Evolutionary conservation across 140 eudicot genomes (phyloP).

Genomic region (Anethum foeniculum): DNA sequence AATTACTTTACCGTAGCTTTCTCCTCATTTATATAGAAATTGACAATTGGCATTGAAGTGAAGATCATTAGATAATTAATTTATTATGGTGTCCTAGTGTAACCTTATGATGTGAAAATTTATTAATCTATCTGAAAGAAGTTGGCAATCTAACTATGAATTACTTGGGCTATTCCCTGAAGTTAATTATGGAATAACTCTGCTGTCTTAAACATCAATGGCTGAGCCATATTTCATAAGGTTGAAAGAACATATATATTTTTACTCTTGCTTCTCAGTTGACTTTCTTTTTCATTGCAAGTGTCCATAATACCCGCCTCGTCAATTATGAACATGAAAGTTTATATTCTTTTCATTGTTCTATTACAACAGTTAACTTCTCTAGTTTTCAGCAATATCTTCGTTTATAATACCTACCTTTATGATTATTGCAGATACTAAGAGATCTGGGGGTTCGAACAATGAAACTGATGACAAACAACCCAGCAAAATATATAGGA

Average conservation of each 20-base stretch:
- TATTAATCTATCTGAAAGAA: not conserved
- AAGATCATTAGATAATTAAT: not conserved
- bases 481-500: slow-evolving; percentile 75
- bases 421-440: slow-evolving; percentile 41
- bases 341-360: not conserved
- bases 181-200: not conserved
- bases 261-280: not conserved
- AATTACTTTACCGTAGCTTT: not conserved
- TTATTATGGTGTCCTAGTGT: not conserved
- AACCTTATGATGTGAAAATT: not conserved
- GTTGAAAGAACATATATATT: not conserved
- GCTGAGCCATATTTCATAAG: not conserved
- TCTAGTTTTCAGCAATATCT: not conserved
- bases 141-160: not conserved
- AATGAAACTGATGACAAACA: slow-evolving; percentile 89
- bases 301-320: not conserved
- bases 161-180: not conserved
- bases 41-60: not conserved
- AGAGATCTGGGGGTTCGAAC: slow-evolving; percentile 86
- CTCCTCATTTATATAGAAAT: not conserved
- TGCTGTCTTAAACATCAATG: not conserved
- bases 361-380: not conserved
- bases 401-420: not conserved
- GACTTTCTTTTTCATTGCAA: not conserved
- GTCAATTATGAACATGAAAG: not conserved